A percentile compares a stretch with the other conserved stretches of the same genome.
Evolutionary conservation across 208 protist species (phyloP).

Genomic region (Lotmaria passim): DNA sequence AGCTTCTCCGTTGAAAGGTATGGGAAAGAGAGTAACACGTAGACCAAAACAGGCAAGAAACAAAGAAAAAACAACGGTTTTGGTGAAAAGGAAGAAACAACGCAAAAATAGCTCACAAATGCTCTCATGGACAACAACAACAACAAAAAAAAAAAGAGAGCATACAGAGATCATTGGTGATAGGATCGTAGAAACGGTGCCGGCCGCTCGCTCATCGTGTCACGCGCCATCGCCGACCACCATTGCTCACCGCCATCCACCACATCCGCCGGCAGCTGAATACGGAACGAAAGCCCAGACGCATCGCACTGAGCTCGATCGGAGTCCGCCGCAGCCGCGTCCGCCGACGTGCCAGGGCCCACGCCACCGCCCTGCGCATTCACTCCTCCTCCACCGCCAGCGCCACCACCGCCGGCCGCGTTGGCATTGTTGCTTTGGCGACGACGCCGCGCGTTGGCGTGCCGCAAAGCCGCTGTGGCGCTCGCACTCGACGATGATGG

Average conservation of each 20-base stretch:
- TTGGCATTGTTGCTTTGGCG: no score
- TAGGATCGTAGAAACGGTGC: slow-evolving; percentile 22
- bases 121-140: no score
- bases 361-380: not conserved
- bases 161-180: not conserved
- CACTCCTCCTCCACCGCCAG: not conserved
- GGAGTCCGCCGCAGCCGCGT: not conserved
- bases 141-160: not conserved
- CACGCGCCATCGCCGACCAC: slow-evolving; percentile 37
- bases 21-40: no score
- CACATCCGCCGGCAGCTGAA: slow-evolving; percentile 65
- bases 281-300: slow-evolving; percentile 51
- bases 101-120: no score
- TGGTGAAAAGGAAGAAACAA: no score
- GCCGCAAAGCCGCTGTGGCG: not conserved
- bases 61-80: no score
- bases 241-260: slow-evolving; percentile 67
- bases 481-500: not conserved
- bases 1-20: no score
- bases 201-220: slow-evolving; percentile 37
- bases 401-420: no score
- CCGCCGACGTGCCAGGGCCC: not conserved
- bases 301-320: slow-evolving; percentile 10
- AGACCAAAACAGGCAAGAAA: not conserved
- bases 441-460: slow-evolving; percentile 13